These are phyloP conservation scores for Termitomyces sp. DNA, from an alignment of 768 basidiomycete genomes.

Conservation along the genomic window DNA sequence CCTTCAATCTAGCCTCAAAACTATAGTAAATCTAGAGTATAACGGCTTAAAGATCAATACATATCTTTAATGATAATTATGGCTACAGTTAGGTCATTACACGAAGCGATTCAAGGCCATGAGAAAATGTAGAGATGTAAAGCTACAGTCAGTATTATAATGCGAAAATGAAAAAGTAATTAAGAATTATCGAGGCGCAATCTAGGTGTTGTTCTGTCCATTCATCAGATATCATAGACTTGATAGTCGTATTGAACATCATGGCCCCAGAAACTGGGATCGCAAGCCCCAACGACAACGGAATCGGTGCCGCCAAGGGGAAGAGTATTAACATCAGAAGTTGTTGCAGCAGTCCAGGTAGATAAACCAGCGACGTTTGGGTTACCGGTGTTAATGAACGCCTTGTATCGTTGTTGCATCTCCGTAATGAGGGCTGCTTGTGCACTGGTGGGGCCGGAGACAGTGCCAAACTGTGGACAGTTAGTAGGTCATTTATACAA, in stretches of 20 bases:
- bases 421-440: slow-evolving; percentile 59
- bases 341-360: slow-evolving; percentile 49
- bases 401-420: slow-evolving; percentile 63
- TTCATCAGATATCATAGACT: slow-evolving; percentile 37
- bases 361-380: slow-evolving; percentile 50
- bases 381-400: slow-evolving; percentile 56
- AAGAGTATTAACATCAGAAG: slow-evolving; percentile 49
- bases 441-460: slow-evolving; percentile 42
- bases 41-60: not conserved
- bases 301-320: slow-evolving; percentile 54
- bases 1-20: slow-evolving; percentile 21
- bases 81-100: slow-evolving; percentile 12
- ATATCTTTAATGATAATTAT: slow-evolving; percentile 3
- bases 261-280: slow-evolving; percentile 62
- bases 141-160: slow-evolving; percentile 19
- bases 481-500: not conserved
- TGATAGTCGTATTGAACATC: slow-evolving; percentile 69
- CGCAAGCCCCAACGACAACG: slow-evolving; percentile 52
- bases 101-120: not conserved
- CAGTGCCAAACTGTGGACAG: slow-evolving; percentile 45
- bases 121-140: slow-evolving; percentile 3
- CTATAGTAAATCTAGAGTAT: slow-evolving; percentile 14
- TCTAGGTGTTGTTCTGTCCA: slow-evolving; percentile 2
- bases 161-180: not conserved
- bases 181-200: not conserved